Evolutionary conservation across 2,329 filamentous ascomycete species (phyloP).

Genomic region (Colletotrichum chrysophilum): DNA sequence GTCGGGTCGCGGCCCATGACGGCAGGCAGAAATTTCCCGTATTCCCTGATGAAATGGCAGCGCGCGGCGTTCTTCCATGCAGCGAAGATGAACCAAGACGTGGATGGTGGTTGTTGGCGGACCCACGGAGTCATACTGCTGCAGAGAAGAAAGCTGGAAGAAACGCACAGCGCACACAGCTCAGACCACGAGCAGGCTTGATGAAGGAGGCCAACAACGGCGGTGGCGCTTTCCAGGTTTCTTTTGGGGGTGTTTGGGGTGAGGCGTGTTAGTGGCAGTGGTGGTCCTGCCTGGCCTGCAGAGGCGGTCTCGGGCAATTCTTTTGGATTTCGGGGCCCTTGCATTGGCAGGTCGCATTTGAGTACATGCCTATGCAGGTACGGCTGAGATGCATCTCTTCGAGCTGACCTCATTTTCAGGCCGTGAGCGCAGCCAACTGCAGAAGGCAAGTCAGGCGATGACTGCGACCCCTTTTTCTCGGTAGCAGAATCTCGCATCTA

Average conservation of each 20-base stretch:
- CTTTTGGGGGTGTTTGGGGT: neutral
- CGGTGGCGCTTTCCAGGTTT: neutral
- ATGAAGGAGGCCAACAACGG: neutral
- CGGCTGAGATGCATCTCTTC: neutral
- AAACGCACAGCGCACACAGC: neutral
- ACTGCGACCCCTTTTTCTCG: neutral
- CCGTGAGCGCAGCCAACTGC: neutral
- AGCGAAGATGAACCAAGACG: neutral
- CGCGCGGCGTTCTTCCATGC: neutral
- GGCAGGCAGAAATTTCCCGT: neutral
- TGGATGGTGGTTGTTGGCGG: neutral
- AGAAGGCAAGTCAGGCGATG: neutral
- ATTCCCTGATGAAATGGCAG: neutral
- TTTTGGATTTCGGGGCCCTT: neutral
- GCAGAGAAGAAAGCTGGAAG: neutral
- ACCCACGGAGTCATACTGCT: neutral
- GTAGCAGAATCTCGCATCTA: neutral
- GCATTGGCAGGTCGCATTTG: neutral
- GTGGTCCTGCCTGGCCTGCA: neutral
- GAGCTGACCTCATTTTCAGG: neutral
- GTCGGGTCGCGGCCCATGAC: neutral
- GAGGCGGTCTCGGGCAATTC: neutral
- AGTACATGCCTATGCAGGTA: neutral
- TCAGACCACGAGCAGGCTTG: neutral
- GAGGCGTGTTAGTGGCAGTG: neutral